A percentile compares a stretch with the other conserved stretches of the same genome.
Conservation (phyloP, 2,329 filamentous ascomycete species). For the Cladosporium sphaerospermum region DNA sequence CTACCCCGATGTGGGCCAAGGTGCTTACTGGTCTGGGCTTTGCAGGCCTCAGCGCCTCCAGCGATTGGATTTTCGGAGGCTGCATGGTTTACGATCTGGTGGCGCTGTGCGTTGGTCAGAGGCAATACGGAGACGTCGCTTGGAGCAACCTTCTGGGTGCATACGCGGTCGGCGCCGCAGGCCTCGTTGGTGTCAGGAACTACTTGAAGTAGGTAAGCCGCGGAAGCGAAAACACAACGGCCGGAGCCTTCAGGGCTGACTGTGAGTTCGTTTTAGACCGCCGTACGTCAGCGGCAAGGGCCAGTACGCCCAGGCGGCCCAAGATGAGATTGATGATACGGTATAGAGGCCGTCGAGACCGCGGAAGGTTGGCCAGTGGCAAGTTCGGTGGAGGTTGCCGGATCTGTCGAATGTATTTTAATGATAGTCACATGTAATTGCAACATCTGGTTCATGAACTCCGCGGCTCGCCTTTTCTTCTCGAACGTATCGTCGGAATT, state of each 20-base stretch:
- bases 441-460: too few species aligned
- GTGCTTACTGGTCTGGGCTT: constrained; percentile 50
- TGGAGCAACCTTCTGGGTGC: constrained; percentile 49
- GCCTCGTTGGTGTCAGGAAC: constrained; percentile 49
- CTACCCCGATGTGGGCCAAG: constrained; percentile 44
- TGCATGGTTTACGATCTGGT: constrained; percentile 55
- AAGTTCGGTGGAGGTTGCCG: not conserved
- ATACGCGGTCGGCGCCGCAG: constrained; percentile 48
- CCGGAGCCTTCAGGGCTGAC: constrained; percentile 4
- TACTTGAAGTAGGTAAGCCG: constrained; percentile 42
- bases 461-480: too few species aligned
- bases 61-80: constrained; percentile 56
- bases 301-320: constrained; percentile 20
- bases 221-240: not conserved
- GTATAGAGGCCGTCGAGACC: constrained; percentile 10
- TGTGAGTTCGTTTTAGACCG: constrained; percentile 19
- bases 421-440: too few species aligned
- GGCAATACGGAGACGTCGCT: constrained; percentile 39
- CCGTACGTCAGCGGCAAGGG: constrained; percentile 24
- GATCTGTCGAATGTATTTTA: too few species aligned
- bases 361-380: not conserved
- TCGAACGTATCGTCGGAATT: too few species aligned
- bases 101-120: constrained; percentile 49
- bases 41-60: constrained; percentile 42
- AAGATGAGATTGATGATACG: constrained; percentile 25